These are phyloP conservation scores for Tanacetum coccineum DNA, from an alignment of 129 eudicot species.

Conservation along the genomic window DNA sequence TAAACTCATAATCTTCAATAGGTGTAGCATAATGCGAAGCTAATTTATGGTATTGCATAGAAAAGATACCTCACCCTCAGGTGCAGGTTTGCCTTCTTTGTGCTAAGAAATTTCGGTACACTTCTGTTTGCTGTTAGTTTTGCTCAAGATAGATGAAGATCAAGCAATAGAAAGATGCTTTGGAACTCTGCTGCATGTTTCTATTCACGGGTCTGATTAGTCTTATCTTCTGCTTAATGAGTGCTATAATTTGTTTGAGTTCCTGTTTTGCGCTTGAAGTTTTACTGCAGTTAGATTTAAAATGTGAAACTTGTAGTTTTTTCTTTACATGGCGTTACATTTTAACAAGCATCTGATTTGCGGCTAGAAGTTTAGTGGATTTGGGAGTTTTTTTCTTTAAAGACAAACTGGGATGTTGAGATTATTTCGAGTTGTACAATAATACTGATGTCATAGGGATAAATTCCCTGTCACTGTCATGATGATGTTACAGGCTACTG, in stretches of 20 bases:
- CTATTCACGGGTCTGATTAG: slow-evolving; percentile 7
- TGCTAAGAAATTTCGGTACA: slow-evolving; percentile 4
- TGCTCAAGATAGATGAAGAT: background rate
- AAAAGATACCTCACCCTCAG: slow-evolving; percentile 19
- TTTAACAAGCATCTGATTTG: slow-evolving; percentile 8
- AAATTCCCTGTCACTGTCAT: background rate
- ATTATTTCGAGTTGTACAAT: background rate
- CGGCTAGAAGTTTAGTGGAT: slow-evolving; percentile 16
- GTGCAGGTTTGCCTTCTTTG: slow-evolving; percentile 24
- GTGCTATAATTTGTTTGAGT: background rate
- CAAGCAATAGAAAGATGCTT: background rate
- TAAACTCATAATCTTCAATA: background rate
- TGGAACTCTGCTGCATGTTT: slow-evolving; percentile 5
- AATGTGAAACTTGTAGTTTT: too few species aligned
- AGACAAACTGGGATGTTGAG: slow-evolving; percentile 3
- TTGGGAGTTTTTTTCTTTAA: slow-evolving; percentile 9
- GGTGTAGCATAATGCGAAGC: background rate
- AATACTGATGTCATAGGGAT: background rate
- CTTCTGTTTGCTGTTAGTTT: slow-evolving; percentile 12
- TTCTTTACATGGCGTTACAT: background rate
- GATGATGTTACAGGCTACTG: slow-evolving; percentile 20
- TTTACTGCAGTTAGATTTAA: background rate
- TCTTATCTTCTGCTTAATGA: background rate
- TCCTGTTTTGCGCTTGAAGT: slow-evolving; percentile 4
- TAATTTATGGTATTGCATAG: slow-evolving; percentile 4